A percentile compares a stretch with the other conserved stretches of the same genome.
phyloP scores from a whole-genome alignment of 1,139 yeast genomes.

The Blastobotrys apis region DNA sequence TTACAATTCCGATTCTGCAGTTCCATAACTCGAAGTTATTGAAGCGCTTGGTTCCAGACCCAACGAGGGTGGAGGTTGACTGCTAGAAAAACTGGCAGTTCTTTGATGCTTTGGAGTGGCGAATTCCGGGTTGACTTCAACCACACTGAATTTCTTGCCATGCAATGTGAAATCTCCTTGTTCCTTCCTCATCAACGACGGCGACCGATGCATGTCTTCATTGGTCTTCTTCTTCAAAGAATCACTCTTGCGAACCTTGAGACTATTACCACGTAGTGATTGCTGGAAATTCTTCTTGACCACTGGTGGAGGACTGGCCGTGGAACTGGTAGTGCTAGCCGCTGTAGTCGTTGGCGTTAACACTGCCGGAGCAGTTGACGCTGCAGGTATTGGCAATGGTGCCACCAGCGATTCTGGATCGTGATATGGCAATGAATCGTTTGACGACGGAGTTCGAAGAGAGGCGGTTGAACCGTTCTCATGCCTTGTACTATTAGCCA shows the following conservation, averaged over 20 bases:
- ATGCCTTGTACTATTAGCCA: background rate
- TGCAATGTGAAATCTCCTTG: conserved; percentile 32
- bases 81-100: conserved; percentile 11
- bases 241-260: conserved; percentile 10
- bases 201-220: conserved; percentile 23
- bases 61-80: background rate
- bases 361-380: background rate
- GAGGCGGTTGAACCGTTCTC: conserved; percentile 6
- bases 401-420: conserved; percentile 2
- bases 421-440: conserved; percentile 6
- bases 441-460: conserved; percentile 6
- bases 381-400: background rate
- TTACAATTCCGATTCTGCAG: conserved; percentile 2
- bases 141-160: conserved; percentile 34
- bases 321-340: background rate
- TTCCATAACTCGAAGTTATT: conserved; percentile 5
- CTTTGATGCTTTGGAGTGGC: conserved; percentile 26
- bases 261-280: conserved; percentile 15
- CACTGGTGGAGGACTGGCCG: conserved; percentile 1
- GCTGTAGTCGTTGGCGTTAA: background rate
- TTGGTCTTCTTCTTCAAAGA: conserved; percentile 5
- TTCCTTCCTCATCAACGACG: conserved; percentile 29
- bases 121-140: conserved; percentile 35
- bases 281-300: conserved; percentile 16
- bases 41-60: conserved; percentile 5